Conservation (phyloP, 2,329 filamentous ascomycete species). For the Corynespora cassiicola region DNA sequence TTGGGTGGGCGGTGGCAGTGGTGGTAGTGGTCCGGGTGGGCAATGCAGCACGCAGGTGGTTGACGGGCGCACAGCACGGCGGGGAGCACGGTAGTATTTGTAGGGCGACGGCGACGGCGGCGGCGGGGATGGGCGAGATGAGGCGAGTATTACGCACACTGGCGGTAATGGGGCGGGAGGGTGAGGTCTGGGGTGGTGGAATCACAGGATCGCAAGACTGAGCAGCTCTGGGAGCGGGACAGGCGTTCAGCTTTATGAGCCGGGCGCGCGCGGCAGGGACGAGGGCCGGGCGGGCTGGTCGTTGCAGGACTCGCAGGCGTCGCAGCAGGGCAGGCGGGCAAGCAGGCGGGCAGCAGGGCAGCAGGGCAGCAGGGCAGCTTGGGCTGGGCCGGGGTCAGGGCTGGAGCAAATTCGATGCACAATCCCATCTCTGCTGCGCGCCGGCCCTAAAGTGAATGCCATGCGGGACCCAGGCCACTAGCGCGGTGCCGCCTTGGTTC, state of each 20-base stretch:
- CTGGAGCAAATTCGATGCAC: conserved; percentile 12
- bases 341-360: conserved; percentile 1
- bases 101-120: background rate
- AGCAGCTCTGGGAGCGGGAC: conserved; percentile 12
- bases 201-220: conserved; percentile 1
- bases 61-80: too few species aligned
- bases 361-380: conserved; percentile 7
- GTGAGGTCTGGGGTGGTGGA: background rate
- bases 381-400: conserved; percentile 10
- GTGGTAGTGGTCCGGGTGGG: too few species aligned
- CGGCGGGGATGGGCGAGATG: conserved; percentile 1
- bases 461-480: conserved; percentile 9
- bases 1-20: too few species aligned
- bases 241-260: conserved; percentile 18
- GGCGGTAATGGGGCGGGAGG: conserved; percentile 1
- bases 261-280: conserved; percentile 18
- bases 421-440: conserved; percentile 12
- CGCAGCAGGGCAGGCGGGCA: conserved; percentile 1
- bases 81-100: too few species aligned
- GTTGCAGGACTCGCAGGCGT: too few species aligned
- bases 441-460: conserved; percentile 11
- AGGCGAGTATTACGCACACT: too few species aligned
- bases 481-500: conserved; percentile 7
- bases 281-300: too few species aligned
- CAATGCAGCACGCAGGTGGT: too few species aligned